Percentiles rank a stretch among this genome's conserved stretches.
phyloP scores from a whole-genome alignment of 139 green algal genomes.

The Dunaliella sp. region DNA sequence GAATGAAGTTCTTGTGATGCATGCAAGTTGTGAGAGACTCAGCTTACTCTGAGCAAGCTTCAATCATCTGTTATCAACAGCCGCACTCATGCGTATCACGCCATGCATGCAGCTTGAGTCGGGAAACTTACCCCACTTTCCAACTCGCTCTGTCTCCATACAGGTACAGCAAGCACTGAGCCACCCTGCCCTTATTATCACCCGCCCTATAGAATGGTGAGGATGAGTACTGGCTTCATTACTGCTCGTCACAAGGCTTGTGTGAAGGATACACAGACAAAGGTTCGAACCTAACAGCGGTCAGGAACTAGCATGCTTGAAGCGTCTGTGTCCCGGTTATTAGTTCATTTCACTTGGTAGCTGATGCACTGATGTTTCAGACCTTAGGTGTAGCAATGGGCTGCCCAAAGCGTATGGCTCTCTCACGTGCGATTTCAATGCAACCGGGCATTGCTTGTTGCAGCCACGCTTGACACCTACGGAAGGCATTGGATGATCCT shows the following conservation, averaged over 20 bases:
- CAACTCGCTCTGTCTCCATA: background rate
- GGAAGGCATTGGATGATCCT: too few relatives aligned
- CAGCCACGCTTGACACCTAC: too few relatives aligned
- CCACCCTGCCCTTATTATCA: conserved; percentile 70
- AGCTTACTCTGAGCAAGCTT: background rate
- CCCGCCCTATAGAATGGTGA: conserved; percentile 74
- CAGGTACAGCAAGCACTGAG: conserved; percentile 44
- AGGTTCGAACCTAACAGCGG: background rate
- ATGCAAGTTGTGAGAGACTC: background rate
- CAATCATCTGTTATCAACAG: background rate
- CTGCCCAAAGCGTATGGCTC: background rate
- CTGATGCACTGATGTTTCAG: background rate
- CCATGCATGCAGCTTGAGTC: too few relatives aligned
- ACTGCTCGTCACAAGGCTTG: background rate
- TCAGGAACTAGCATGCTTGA: background rate
- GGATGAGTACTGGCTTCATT: background rate
- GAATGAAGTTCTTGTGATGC: too few relatives aligned
- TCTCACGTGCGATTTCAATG: background rate
- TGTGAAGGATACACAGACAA: background rate
- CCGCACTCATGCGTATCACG: background rate
- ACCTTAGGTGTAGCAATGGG: background rate
- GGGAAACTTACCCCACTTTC: too few relatives aligned
- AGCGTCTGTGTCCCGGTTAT: background rate
- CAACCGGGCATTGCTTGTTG: too few relatives aligned
- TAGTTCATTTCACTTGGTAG: background rate